Base-by-base conservation (phyloP, 192 early-diverging fungal genomes). In the Paraglomus brasilianum region DNA sequence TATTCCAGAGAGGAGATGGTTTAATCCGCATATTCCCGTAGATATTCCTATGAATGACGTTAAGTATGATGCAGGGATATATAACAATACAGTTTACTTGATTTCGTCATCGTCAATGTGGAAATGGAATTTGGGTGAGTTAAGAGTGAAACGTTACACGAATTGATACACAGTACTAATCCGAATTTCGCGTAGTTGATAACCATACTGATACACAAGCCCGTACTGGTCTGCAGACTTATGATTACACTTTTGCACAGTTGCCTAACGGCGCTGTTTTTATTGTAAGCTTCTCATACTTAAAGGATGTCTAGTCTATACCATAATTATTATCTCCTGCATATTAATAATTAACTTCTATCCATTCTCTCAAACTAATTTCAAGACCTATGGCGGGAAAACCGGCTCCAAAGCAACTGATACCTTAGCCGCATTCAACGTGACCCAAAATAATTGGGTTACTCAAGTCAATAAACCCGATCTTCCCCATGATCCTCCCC, bases 101-200 rank as follows among this genome's bases (percentile, higher is more conserved):
- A 30, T 56, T 17, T 56, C 53, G 11, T 56, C 19, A 21, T 56
- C 53, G 11, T 17, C 6, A 22, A 17, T 10, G 11, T 56, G 19
- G 53, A n/a, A 56, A 30, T 11, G 21, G 53, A 56, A 21, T 21
- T 56, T 56, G 53, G 53, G 53, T 56, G 36, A 56, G 53, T 30
- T 30, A 3, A 30, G 3, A 30, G 30, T 30, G 30, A 2, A 30
- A n/a, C n/a, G 30, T 30, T 30, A 30, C 30, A 56, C 9, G 21
- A 30, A 2, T 30, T 30, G 30, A 30, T 2, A 30, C 30, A 30
- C 1, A 30, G 1, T 30, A 30, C 30, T 30, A 1, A 30, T 30
- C 30, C 30, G 30, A 30, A 30, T 30, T 30, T 30, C 30, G 30
- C 30, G 30, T 30, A 30, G 30, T 30, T 30, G 30, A 30, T n/a